phyloP scores from a whole-genome alignment of 257 asterid genomes.

The Nicotiana otophora region DNA sequence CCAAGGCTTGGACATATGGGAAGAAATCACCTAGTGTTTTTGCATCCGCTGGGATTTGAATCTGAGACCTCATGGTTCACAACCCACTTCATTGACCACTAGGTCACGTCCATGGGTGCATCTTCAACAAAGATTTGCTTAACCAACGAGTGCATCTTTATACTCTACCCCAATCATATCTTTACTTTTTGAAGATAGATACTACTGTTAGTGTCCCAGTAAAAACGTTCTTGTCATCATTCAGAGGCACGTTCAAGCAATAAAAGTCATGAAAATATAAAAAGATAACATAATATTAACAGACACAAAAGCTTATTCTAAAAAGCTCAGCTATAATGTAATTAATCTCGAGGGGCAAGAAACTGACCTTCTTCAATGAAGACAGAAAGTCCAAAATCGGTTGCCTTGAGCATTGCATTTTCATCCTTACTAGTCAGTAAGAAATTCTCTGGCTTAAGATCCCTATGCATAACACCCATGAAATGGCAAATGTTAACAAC shows the following conservation, averaged over 20 bases:
- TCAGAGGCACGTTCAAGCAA: neutral
- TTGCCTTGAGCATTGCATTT: constrained; percentile 51
- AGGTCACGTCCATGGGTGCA: too few species aligned
- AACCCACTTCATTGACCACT: too few species aligned
- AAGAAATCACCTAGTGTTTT: too few species aligned
- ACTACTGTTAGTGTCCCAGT: neutral
- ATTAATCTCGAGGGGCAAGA: constrained; percentile 1
- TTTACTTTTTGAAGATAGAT: neutral
- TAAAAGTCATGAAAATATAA: neutral
- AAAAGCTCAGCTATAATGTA: neutral
- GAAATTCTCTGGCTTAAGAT: constrained; percentile 73
- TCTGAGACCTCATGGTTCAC: too few species aligned
- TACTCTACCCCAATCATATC: neutral
- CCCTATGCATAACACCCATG: constrained; percentile 76
- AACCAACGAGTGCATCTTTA: neutral
- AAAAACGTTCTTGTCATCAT: neutral
- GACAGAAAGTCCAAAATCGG: constrained; percentile 69
- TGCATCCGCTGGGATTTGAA: too few species aligned
- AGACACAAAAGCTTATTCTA: neutral
- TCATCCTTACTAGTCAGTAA: constrained; percentile 55
- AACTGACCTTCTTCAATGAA: constrained; percentile 57
- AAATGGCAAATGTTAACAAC: constrained; percentile 73
- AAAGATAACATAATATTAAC: neutral
- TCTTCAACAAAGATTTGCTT: too few species aligned
- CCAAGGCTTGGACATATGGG: too few species aligned